phyloP scores from a whole-genome alignment of 371 early-diverging fungal genomes.

The Dichotomocladium elegans region DNA sequence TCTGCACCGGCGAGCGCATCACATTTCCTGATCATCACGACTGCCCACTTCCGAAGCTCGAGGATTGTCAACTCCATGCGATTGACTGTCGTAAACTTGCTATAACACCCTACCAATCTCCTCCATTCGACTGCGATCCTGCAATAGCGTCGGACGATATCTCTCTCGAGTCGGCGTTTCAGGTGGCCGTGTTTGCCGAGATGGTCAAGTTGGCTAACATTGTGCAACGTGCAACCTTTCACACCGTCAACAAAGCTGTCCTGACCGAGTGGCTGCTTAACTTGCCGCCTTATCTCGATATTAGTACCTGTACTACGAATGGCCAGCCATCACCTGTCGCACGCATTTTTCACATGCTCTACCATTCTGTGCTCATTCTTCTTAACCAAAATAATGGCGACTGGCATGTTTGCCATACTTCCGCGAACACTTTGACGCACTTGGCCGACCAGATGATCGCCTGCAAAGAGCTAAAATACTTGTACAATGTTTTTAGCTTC shows the following conservation, averaged over 20 bases:
- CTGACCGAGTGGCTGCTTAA: constrained; percentile 38
- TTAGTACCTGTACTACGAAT: constrained; percentile 9
- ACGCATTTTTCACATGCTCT: constrained; percentile 35
- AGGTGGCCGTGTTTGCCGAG: constrained; percentile 30
- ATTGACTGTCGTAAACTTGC: constrained; percentile 6
- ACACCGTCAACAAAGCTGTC: background rate
- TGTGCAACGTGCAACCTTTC: constrained; percentile 4
- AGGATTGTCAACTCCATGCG: constrained; percentile 35
- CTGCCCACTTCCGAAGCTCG: constrained; percentile 31
- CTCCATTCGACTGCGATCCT: background rate
- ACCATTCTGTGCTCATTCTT: constrained; percentile 39
- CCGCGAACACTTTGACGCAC: background rate
- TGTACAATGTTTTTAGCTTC: constrained; percentile 23
- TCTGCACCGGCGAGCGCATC: constrained; percentile 12
- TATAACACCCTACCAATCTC: too few relatives aligned
- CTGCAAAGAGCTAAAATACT: constrained; percentile 9
- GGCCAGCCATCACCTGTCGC: constrained; percentile 26
- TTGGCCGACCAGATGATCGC: background rate
- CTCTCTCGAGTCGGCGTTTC: constrained; percentile 21
- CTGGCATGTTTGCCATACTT: background rate
- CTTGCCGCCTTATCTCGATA: constrained; percentile 36
- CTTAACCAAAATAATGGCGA: constrained; percentile 1
- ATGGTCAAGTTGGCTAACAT: constrained; percentile 34
- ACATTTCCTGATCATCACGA: constrained; percentile 9
- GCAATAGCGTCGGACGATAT: too few relatives aligned